Base-by-base conservation (phyloP, 352 stramenopile species). In the Phytophthora chlamydospora region DNA sequence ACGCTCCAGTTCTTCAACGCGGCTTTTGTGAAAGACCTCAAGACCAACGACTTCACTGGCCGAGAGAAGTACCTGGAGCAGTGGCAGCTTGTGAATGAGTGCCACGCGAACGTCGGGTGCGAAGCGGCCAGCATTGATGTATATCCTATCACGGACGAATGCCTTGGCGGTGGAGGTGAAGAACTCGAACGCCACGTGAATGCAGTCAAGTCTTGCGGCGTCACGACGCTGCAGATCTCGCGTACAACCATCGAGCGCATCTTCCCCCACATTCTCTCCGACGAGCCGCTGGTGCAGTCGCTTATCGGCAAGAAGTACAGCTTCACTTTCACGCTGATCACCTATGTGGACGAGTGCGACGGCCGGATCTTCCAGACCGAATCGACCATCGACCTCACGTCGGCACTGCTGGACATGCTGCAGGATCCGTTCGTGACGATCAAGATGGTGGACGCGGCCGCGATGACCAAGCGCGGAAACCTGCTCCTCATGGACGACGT, bases 301-400 rank as follows among this genome's bases (percentile, higher is more conserved):
- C 71, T 86, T 27, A 72, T 83, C 17, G 68, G 71, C 12, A 80
- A 77, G 38, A 60, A 56, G 29, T 86, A 86, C 60, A 55, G 42
- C 17, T 75, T 80, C 42, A 41, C 62, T 8, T 86, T 71, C 55
- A 80, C 68, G 34, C 50, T 82, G 9, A 54, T 78, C 14, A 45
- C 64, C 5, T 68, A 83, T 51, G 43, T 86, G 16, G 76, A 78
- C 51, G 34, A 31, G 19, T 27, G 31, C 14, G 21, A 66, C 0
- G 71, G 71, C 1, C 45, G 55, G 0, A 58, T 86, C 14, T 83
- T 78, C 58, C 71, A 83, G 48, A 65, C 79, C 13, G 76, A 86
- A 51, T 78, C 68, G 0, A 62, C 51, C 0, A 56, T 83, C 13
- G 76, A 86, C 38, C 53, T 83, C 43, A 75, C 65, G 17, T 74